phyloP scores from a whole-genome alignment of 2,329 filamentous ascomycete species.

The Colletotrichum sp. region DNA sequence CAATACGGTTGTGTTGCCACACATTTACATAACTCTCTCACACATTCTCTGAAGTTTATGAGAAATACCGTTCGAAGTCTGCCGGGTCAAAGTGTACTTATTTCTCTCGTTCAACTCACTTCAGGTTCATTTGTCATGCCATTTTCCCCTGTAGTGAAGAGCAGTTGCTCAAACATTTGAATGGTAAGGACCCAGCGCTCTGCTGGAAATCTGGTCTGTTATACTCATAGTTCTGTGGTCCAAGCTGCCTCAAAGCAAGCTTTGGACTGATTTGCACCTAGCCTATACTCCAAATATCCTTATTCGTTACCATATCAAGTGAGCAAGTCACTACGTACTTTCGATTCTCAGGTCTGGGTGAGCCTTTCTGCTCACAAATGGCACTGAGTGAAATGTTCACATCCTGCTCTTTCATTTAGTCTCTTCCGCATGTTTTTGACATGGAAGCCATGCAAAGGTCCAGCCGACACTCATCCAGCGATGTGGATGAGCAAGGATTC shows the following conservation, averaged over 20 bases:
- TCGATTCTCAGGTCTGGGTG: neutral
- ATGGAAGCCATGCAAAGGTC: no score
- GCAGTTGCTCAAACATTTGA: neutral
- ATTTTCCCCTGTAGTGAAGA: neutral
- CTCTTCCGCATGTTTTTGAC: fast-evolving
- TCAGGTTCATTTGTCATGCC: neutral
- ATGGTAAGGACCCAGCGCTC: neutral
- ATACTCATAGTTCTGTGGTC: neutral
- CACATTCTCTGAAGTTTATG: neutral
- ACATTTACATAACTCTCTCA: neutral
- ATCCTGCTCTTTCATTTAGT: no score
- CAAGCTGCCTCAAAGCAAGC: neutral
- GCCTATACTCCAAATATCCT: neutral
- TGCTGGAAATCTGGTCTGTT: neutral
- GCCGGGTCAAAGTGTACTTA: neutral
- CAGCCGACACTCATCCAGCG: no score
- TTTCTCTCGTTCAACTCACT: neutral
- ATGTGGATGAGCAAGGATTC: no score
- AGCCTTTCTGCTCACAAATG: neutral
- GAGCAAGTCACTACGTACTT: neutral
- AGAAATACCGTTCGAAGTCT: neutral
- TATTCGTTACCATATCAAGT: neutral
- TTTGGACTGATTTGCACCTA: neutral
- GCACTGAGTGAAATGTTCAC: fast-evolving
- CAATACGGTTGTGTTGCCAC: neutral